Conservation (phyloP, 768 basidiomycete genomes). For the Suillus subalutaceus region DNA sequence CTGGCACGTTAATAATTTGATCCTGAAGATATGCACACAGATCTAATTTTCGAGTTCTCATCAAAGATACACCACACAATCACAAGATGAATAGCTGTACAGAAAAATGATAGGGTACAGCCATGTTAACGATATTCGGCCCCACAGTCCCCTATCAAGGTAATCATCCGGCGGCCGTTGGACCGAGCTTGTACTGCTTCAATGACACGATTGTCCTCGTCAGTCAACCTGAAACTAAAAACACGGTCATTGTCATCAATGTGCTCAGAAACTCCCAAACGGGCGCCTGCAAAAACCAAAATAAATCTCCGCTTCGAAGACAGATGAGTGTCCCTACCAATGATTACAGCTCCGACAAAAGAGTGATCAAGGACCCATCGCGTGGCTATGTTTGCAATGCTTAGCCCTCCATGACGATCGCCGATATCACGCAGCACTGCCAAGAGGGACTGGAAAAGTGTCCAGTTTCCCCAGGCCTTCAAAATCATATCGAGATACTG, state of each 20-base stretch:
- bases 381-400: conserved; percentile 78
- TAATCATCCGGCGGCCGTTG: conserved; percentile 64
- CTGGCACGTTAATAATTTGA: background rate
- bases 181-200: conserved; percentile 63
- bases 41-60: conserved; percentile 1
- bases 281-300: conserved; percentile 50
- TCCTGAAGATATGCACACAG: background rate
- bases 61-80: conserved; percentile 5
- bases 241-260: conserved; percentile 66
- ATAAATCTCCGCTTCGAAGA: conserved; percentile 10
- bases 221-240: conserved; percentile 58
- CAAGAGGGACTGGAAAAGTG: conserved; percentile 71
- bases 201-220: conserved; percentile 62
- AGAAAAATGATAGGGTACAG: conserved; percentile 9
- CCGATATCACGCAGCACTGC: conserved; percentile 62
- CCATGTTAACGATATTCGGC: conserved; percentile 69
- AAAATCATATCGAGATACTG: conserved; percentile 86
- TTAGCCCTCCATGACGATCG: conserved; percentile 63
- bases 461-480: conserved; percentile 79
- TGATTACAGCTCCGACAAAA: conserved; percentile 78
- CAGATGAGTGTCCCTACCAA: conserved; percentile 48
- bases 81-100: conserved; percentile 9
- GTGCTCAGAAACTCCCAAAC: conserved; percentile 78
- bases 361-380: conserved; percentile 83
- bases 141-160: conserved; percentile 79